Evolutionary conservation across 1,284 basidiomycete species (phyloP), one percentile per base, ranked within the genome.

Genomic region (Schizopora paradoxa): DNA sequence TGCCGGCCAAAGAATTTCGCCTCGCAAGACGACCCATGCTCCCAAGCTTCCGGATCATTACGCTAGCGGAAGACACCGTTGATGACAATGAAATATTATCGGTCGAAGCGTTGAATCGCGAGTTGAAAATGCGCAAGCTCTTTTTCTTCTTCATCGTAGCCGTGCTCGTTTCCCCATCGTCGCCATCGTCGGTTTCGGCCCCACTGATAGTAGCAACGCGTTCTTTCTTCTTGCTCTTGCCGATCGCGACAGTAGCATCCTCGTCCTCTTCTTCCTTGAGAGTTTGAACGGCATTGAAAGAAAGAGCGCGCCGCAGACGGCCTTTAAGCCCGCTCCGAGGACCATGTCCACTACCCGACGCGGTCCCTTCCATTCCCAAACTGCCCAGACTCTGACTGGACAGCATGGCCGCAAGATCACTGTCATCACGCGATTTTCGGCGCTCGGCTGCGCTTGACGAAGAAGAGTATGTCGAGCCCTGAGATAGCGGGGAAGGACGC

Each of bases 21-120:
- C 91, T 72, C 5, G 91, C 91, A n/a, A 96, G 74, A 66, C 89
- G 91, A 37, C 92, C 91, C 64, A 97, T 84, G 44, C 85, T 86
- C 23, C 95, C 94, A 42, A 99, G 82, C 69, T 96, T 98, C 57
- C 95, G 82, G 58, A 99, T 95, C 82, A 99, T 96, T 63, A 98
- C 88, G 48, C 88, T 92, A 6, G 94, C 95, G 45, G 89, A 92
- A 51, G 87, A 91, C 56, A 97, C 94, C 34, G 95, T 97, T n/a
- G 91, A 95, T 25, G 87, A 90, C 41, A 99, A 80, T 26, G 92
- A 96, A 53, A 99, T 95, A 65, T 99, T 99, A 65, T 99, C 94
- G 35, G 93, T 96, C 47, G 88, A 92, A 40, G 87, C 85, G 64
- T 99, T 98, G 59, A 92, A 70, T 55, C 88, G 84, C 54, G 87